Percentiles rank a stretch among this genome's conserved stretches.
Conservation (phyloP, 2,329 filamentous ascomycete genomes). For the Neofusicoccum parvum region DNA sequence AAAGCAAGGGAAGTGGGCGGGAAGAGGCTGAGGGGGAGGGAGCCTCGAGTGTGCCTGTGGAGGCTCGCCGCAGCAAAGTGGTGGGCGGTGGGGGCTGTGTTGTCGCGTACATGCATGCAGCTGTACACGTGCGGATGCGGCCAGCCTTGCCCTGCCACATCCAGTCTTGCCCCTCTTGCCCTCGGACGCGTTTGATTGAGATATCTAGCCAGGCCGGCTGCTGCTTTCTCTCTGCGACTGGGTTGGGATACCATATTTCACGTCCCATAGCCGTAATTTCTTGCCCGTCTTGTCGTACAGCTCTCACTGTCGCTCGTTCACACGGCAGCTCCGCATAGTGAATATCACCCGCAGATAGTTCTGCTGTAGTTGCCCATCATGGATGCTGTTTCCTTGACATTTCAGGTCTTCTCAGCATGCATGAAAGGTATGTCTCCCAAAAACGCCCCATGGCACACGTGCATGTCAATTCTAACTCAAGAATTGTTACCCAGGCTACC, state of each 20-base stretch:
- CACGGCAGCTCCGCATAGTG: too few relatives aligned
- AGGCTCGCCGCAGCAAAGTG: not conserved
- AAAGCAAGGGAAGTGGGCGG: not conserved
- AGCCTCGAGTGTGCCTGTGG: not conserved
- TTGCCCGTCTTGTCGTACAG: too few relatives aligned
- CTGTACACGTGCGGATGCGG: not conserved
- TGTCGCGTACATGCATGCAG: not conserved
- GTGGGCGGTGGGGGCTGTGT: conserved; percentile 5
- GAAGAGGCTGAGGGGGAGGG: not conserved
- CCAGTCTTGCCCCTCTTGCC: not conserved
- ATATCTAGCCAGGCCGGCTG: too few relatives aligned
- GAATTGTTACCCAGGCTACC: conserved; percentile 32
- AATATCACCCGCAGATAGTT: not conserved
- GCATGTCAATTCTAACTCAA: not conserved
- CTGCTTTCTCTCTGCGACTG: too few relatives aligned
- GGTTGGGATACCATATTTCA: too few relatives aligned
- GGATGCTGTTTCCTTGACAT: conserved; percentile 34
- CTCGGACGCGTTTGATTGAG: too few relatives aligned
- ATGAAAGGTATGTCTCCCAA: conserved; percentile 30
- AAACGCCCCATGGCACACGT: not conserved
- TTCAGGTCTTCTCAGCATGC: conserved; percentile 42
- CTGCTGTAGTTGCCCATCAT: not conserved
- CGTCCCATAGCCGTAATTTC: too few relatives aligned
- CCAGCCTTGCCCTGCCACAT: conserved; percentile 4
- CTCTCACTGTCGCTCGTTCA: too few relatives aligned